Evolutionary conservation across 495 filamentous ascomycete genomes (phyloP).

Genomic region (Coniosporium apollinis): DNA sequence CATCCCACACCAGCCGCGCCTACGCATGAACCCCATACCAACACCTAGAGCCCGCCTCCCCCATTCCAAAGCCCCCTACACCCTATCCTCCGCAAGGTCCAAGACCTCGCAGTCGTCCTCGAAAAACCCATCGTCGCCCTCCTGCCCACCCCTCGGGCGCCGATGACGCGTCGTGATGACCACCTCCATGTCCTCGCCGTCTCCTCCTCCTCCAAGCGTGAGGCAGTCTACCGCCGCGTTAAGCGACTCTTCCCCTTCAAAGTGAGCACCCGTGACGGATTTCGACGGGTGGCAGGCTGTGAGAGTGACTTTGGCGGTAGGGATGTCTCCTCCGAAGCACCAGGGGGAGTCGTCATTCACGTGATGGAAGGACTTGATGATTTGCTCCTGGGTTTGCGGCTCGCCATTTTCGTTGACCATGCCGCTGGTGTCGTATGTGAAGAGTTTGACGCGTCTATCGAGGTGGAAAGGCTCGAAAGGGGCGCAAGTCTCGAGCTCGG

Average conservation of each 20-base stretch:
- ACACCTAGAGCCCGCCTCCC: too few species aligned
- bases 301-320: too few species aligned
- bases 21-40: too few species aligned
- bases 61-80: too few species aligned
- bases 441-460: constrained; percentile 11
- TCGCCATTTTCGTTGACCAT: constrained; percentile 1
- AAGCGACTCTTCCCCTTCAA: too few species aligned
- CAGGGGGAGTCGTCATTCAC: background rate
- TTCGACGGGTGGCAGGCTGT: too few species aligned
- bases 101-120: background rate
- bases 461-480: constrained; percentile 14
- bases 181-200: background rate
- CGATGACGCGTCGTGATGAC: background rate
- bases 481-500: constrained; percentile 13
- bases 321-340: background rate
- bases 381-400: too few species aligned
- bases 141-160: background rate
- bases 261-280: too few species aligned
- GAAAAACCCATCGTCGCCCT: background rate
- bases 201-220: too few species aligned
- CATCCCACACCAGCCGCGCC: too few species aligned
- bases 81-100: background rate
- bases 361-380: too few species aligned
- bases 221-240: too few species aligned
- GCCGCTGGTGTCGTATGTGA: constrained; percentile 7